Evolutionary conservation across 1,284 basidiomycete species (phyloP).

Genomic region (Marasmius sp.): DNA sequence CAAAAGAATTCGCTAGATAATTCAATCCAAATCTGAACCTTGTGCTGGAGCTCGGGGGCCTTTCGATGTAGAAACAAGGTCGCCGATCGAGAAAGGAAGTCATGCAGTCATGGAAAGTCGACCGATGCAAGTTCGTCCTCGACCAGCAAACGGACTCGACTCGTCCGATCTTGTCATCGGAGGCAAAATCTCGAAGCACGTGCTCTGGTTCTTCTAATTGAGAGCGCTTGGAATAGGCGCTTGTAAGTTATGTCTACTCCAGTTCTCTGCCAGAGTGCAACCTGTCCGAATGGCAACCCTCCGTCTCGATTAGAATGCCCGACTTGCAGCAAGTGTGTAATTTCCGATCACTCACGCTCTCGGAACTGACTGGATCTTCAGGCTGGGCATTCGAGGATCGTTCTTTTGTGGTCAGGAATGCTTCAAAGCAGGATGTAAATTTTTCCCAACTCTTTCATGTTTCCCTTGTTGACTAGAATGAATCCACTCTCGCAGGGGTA

Average conservation of each 20-base stretch:
- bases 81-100: no score
- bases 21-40: no score
- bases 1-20: no score
- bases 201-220: background rate
- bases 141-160: no score
- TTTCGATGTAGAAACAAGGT: no score
- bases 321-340: slow-evolving; percentile 74
- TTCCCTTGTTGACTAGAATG: background rate
- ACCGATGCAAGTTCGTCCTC: no score
- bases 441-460: background rate
- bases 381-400: slow-evolving; percentile 77
- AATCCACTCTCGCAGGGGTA: slow-evolving; percentile 41
- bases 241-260: slow-evolving; percentile 25
- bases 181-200: background rate
- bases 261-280: slow-evolving; percentile 64
- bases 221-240: background rate
- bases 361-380: slow-evolving; percentile 27
- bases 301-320: slow-evolving; percentile 79
- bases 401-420: slow-evolving; percentile 86
- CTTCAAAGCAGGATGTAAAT: slow-evolving; percentile 82
- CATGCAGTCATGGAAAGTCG: no score
- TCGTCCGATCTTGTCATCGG: background rate
- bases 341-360: slow-evolving; percentile 3
- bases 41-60: no score
- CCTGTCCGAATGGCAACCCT: slow-evolving; percentile 74